Evolutionary conservation across 441 rosid species (phyloP).

Genomic region (Pelargonium australe): DNA sequence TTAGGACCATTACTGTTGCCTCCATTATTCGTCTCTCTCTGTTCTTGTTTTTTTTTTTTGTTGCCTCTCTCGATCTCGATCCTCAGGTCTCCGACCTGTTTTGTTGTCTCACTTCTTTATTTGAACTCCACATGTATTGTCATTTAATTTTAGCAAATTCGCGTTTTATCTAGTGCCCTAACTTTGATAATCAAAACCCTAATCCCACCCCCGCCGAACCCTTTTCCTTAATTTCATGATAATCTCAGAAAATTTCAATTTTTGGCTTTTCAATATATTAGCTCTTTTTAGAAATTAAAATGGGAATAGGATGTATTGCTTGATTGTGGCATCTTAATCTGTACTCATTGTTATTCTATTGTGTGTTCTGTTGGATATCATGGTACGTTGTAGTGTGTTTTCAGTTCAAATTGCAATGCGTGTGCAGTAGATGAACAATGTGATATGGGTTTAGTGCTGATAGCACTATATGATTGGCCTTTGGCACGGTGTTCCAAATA

Average conservation of each 20-base stretch:
- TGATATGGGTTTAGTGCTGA: neutral
- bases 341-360: neutral
- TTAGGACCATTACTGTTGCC: neutral
- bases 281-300: neutral
- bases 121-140: neutral
- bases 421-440: neutral
- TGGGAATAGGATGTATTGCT: neutral
- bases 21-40: neutral
- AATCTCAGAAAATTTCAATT: neutral
- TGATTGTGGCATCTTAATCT: constrained; percentile 1
- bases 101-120: neutral
- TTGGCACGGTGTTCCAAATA: constrained; percentile 4
- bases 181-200: constrained; percentile 7
- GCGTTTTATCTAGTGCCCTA: neutral
- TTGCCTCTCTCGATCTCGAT: constrained; percentile 6
- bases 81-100: neutral
- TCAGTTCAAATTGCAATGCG: neutral
- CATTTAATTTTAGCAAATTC: neutral
- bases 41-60: neutral
- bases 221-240: neutral
- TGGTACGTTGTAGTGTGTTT: neutral
- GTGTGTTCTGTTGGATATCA: neutral
- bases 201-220: constrained; percentile 5
- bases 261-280: neutral
- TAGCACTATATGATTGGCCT: neutral